Evolutionary conservation across 140 eudicot species (phyloP).

Genomic region (Stevia rebaudiana): DNA sequence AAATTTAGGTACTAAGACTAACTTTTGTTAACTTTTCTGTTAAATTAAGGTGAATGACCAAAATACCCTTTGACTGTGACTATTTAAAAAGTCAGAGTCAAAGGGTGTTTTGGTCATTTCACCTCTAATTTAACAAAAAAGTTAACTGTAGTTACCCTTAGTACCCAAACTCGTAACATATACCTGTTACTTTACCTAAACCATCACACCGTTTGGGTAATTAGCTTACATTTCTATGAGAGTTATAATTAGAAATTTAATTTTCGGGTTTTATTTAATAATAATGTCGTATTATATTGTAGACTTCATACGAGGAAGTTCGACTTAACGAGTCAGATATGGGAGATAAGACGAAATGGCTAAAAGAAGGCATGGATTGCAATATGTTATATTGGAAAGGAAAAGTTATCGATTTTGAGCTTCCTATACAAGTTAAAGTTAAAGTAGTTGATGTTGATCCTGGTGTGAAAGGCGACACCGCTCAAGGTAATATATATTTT

Average conservation of each 20-base stretch:
- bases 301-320: constrained; percentile 80
- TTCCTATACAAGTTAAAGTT: constrained; percentile 73
- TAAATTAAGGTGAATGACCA: too few species aligned
- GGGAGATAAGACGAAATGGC: constrained; percentile 81
- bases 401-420: constrained; percentile 85
- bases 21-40: too few species aligned
- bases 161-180: too few species aligned
- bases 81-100: too few species aligned
- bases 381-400: constrained; percentile 82
- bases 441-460: constrained; percentile 72
- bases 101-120: too few species aligned
- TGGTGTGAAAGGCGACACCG: constrained; percentile 83
- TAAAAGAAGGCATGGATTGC: constrained; percentile 99
- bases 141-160: too few species aligned
- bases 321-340: constrained; percentile 77
- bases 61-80: too few species aligned
- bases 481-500: constrained; percentile 51
- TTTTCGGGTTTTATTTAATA: not conserved
- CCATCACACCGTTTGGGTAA: too few species aligned
- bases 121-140: too few species aligned
- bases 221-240: too few species aligned
- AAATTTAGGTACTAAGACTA: too few species aligned
- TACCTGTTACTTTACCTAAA: too few species aligned
- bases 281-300: not conserved
- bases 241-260: not conserved